A percentile compares a stretch with the other conserved stretches of the same genome.
phyloP scores from a whole-genome alignment of 495 filamentous ascomycete genomes.

The Aspergillus taichungensis region DNA sequence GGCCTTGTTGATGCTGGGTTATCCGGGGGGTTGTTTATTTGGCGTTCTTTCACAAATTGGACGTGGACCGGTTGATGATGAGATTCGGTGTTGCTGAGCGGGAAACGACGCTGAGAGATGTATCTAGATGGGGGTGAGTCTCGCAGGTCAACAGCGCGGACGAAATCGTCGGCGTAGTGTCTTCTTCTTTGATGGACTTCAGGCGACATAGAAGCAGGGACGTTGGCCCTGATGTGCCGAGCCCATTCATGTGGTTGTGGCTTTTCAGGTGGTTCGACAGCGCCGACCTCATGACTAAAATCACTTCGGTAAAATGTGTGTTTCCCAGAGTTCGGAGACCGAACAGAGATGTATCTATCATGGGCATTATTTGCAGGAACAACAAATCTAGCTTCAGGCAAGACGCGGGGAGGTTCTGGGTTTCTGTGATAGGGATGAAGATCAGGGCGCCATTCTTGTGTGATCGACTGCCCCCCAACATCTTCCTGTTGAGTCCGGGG shows the following conservation, averaged over 20 bases:
- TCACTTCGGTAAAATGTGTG: constrained; percentile 13
- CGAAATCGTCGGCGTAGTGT: constrained; percentile 31
- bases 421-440: constrained; percentile 2
- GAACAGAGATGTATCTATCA: constrained; percentile 6
- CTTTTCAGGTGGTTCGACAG: constrained; percentile 4
- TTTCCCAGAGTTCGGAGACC: constrained; percentile 2
- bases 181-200: constrained; percentile 13
- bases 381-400: constrained; percentile 8
- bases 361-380: constrained; percentile 10
- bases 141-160: constrained; percentile 26
- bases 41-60: constrained; percentile 7
- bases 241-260: constrained; percentile 5
- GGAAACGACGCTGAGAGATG: constrained; percentile 9
- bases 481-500: neutral
- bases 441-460: constrained; percentile 5
- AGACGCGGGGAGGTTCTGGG: constrained; percentile 1
- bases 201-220: constrained; percentile 8
- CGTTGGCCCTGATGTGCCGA: constrained; percentile 11
- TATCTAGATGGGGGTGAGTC: constrained; percentile 19
- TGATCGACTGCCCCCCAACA: constrained; percentile 5
- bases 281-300: constrained; percentile 12
- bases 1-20: constrained; percentile 5
- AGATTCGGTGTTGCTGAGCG: constrained; percentile 8
- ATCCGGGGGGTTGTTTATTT: constrained; percentile 9
- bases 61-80: constrained; percentile 9